Conservation (phyloP, 192 early-diverging fungal species). For the Backusella psychrophila region DNA sequence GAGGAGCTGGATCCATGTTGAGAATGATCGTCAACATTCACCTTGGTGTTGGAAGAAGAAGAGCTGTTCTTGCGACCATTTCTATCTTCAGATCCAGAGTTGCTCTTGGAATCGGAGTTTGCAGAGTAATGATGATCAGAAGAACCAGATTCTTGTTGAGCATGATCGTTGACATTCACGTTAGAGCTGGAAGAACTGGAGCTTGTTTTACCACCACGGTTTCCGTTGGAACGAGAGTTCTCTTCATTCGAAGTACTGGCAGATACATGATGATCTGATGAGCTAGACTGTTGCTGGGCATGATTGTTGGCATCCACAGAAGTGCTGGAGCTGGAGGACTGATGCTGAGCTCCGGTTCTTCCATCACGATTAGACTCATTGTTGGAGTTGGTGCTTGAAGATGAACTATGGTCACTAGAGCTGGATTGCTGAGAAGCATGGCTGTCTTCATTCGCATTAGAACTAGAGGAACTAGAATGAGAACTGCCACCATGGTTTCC, state of each 20-base stretch:
- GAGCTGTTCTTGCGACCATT: not conserved
- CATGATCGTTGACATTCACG: not conserved
- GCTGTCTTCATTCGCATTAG: not conserved
- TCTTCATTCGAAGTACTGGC: too few species aligned
- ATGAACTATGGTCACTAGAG: not conserved
- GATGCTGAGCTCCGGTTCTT: not conserved
- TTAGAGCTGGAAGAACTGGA: not conserved
- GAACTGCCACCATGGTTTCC: not conserved
- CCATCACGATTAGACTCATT: not conserved
- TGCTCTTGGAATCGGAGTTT: not conserved
- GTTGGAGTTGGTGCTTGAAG: not conserved
- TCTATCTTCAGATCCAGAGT: not conserved
- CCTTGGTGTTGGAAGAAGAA: too few species aligned
- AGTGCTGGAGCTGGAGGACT: not conserved
- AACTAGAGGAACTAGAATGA: not conserved
- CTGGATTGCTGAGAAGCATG: not conserved
- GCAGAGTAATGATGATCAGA: not conserved
- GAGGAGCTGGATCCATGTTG: too few species aligned
- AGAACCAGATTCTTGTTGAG: not conserved
- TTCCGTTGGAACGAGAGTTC: not conserved
- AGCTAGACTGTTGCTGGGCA: too few species aligned
- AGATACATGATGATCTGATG: too few species aligned
- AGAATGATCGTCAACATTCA: too few species aligned
- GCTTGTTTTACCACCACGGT: not conserved
- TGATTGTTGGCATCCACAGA: too few species aligned